Evolutionary conservation across 1,284 basidiomycete species (phyloP).

Genomic region (Ustilago bromivora): DNA sequence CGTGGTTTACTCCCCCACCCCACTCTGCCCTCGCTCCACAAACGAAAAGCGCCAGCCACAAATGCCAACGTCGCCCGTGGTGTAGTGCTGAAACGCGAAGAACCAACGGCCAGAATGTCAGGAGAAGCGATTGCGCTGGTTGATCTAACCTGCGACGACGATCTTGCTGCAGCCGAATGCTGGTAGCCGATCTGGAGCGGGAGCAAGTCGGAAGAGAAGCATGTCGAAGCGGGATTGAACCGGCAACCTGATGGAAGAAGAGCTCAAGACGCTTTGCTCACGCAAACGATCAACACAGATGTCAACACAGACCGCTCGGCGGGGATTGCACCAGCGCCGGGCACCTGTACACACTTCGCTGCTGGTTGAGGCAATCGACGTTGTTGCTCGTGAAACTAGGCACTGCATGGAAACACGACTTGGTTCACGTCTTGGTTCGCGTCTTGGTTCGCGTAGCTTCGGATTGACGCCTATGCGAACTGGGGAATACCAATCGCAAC

Average conservation of each 20-base stretch:
- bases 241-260: too few relatives aligned
- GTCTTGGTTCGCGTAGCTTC: too few relatives aligned
- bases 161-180: constrained; percentile 4
- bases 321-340: too few relatives aligned
- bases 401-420: too few relatives aligned
- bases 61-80: too few relatives aligned
- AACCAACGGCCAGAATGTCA: constrained; percentile 6
- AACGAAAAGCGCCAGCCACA: not conserved
- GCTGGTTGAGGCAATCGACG: too few relatives aligned
- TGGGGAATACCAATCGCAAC: not conserved
- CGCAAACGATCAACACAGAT: too few relatives aligned
- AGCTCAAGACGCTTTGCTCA: too few relatives aligned
- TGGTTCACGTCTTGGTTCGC: too few relatives aligned
- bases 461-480: not conserved
- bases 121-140: constrained; percentile 37
- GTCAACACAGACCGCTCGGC: too few relatives aligned
- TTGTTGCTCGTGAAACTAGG: too few relatives aligned
- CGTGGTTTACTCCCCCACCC: constrained; percentile 30
- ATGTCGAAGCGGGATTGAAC: constrained; percentile 30
- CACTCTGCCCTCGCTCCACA: not conserved
- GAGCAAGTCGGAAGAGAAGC: constrained; percentile 21
- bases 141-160: constrained; percentile 47
- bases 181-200: not conserved
- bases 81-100: not conserved
- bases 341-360: too few relatives aligned